These are phyloP conservation scores for Chaetomiaceae sp. DNA, from an alignment of 2,329 filamentous ascomycete species.

Conservation along the genomic window DNA sequence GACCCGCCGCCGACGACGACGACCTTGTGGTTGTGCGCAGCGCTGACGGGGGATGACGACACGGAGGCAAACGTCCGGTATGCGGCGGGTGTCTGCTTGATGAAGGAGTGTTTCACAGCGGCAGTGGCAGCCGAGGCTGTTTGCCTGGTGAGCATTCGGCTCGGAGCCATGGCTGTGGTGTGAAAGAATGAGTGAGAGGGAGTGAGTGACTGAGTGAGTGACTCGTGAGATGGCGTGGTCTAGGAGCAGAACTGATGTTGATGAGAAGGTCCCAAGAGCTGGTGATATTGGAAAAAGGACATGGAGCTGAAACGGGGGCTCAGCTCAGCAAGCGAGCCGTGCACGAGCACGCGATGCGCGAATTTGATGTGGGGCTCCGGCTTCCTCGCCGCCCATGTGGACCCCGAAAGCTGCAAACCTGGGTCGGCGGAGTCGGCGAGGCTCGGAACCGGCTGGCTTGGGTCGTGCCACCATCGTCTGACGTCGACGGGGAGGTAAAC, in stretches of 20 bases:
- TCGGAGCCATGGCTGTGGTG: slow-evolving; percentile 7
- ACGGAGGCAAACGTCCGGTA: slow-evolving; percentile 16
- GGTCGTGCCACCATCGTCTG: slow-evolving; percentile 11
- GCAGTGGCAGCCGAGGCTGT: slow-evolving; percentile 4
- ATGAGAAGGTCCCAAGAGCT: neutral
- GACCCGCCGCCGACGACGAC: slow-evolving; percentile 63
- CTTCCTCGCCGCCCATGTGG: neutral
- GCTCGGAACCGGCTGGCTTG: neutral
- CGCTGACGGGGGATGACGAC: slow-evolving; percentile 2
- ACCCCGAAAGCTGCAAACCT: neutral
- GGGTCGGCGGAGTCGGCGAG: too few relatives aligned
- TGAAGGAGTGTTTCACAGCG: slow-evolving; percentile 1
- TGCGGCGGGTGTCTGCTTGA: neutral
- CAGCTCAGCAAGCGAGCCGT: neutral
- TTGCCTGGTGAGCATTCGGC: slow-evolving; percentile 12
- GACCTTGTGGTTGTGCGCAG: slow-evolving; percentile 48
- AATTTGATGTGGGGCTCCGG: neutral
- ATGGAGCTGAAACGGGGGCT: neutral
- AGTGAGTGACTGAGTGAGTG: neutral
- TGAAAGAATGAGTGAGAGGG: neutral
- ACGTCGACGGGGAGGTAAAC: neutral
- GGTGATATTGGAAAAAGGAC: neutral
- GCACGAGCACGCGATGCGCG: slow-evolving; percentile 9
- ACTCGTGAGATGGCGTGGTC: neutral
- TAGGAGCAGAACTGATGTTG: neutral